Percentiles rank a stretch among this genome's conserved stretches.
These are phyloP conservation scores for Hypocreales sp. DNA, from an alignment of 2,329 filamentous ascomycete genomes.

Conservation along the genomic window DNA sequence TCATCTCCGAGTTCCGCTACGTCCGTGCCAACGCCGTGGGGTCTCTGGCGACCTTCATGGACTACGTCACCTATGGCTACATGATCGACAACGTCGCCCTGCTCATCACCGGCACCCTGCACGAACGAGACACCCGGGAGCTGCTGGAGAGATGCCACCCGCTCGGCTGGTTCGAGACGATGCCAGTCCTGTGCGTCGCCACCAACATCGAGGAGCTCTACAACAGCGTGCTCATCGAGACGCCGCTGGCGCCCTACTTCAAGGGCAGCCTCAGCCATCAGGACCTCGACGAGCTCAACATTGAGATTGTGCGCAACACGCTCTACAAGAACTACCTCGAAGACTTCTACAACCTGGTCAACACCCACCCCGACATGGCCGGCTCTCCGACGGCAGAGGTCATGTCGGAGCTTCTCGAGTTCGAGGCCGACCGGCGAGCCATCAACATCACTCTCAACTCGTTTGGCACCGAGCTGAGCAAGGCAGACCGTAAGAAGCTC, in stretches of 20 bases:
- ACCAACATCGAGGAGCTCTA: constrained; percentile 98
- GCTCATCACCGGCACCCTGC: constrained; percentile 91
- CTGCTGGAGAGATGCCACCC: constrained; percentile 92
- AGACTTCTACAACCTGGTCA: constrained; percentile 92
- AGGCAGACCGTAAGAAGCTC: constrained; percentile 87
- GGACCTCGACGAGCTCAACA: constrained; percentile 96
- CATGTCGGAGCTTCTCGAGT: constrained; percentile 92
- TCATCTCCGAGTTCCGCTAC: constrained; percentile 94
- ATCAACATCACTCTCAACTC: constrained; percentile 99
- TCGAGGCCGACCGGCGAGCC: constrained; percentile 87
- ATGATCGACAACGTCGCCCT: constrained; percentile 99
- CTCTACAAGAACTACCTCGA: constrained; percentile 99
- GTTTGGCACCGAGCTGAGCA: constrained; percentile 89
- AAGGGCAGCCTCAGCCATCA: constrained; percentile 93
- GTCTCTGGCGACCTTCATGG: constrained; percentile 86
- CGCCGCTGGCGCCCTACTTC: constrained; percentile 90
- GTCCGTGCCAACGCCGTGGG: constrained; percentile 87
- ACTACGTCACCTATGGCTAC: constrained; percentile 97
- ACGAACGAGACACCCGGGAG: constrained; percentile 93
- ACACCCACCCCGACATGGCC: constrained; percentile 69
- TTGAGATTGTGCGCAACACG: constrained; percentile 96
- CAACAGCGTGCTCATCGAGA: constrained; percentile 95
- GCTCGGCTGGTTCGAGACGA: constrained; percentile 96
- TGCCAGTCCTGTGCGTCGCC: constrained; percentile 93
- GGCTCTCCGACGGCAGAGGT: constrained; percentile 84